Evolutionary conservation across 495 filamentous ascomycete species (phyloP).

Genomic region (Saxophila tyrrhenica): DNA sequence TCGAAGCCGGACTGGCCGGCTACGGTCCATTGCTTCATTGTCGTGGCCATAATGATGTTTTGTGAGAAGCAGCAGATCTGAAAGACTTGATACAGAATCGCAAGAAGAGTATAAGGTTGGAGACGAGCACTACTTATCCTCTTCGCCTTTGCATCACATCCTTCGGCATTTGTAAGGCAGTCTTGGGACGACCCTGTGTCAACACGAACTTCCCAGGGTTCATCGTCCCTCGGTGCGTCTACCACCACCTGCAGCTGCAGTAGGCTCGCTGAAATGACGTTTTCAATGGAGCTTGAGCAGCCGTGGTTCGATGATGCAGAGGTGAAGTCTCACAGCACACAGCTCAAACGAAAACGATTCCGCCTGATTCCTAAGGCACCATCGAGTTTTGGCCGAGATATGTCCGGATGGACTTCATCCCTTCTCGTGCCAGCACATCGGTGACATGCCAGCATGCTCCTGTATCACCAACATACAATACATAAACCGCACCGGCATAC

Average conservation of each 20-base stretch:
- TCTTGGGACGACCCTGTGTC: neutral
- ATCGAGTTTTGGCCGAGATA: neutral
- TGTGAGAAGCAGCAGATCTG: neutral
- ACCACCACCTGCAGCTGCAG: neutral
- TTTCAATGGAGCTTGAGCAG: neutral
- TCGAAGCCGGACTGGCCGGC: slow-evolving; percentile 46
- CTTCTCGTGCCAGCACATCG: no score
- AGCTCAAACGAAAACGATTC: no score
- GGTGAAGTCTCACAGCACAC: neutral
- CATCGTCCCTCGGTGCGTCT: no score
- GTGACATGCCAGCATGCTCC: no score
- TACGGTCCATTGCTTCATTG: slow-evolving; percentile 57
- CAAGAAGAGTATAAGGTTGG: neutral
- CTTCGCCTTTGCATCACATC: neutral
- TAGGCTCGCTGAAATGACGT: neutral
- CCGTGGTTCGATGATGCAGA: neutral
- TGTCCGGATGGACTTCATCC: neutral
- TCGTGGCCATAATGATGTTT: slow-evolving; percentile 21
- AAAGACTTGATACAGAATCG: neutral
- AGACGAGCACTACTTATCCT: neutral
- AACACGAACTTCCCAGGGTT: no score
- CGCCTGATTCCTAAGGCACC: neutral
- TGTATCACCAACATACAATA: no score
- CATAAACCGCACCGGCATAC: no score
- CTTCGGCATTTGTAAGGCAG: neutral